phyloP scores from a whole-genome alignment of 768 basidiomycete genomes.

The Boletus reticulatus region DNA sequence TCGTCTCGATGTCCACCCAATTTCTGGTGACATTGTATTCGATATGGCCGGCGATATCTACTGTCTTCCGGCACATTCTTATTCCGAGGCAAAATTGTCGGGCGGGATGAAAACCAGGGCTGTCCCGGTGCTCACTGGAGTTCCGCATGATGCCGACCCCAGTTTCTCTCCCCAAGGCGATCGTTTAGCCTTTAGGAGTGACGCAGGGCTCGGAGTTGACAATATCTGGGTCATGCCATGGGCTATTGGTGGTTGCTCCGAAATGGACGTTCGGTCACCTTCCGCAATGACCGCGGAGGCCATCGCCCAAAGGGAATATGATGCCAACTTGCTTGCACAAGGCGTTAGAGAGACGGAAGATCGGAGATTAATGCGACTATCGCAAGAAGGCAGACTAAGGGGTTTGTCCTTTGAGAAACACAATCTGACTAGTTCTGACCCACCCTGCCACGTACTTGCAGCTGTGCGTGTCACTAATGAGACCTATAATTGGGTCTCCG shows the following conservation, averaged over 20 bases:
- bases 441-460: constrained; percentile 9
- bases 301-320: constrained; percentile 36
- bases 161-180: constrained; percentile 70
- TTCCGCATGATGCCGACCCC: constrained; percentile 71
- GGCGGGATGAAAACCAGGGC: constrained; percentile 38
- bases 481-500: constrained; percentile 69
- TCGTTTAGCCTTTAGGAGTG: constrained; percentile 65
- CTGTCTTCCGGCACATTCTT: constrained; percentile 53
- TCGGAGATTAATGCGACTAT: constrained; percentile 46
- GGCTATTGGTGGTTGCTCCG: constrained; percentile 52
- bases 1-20: constrained; percentile 69
- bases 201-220: constrained; percentile 69
- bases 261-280: constrained; percentile 50
- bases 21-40: constrained; percentile 67
- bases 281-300: constrained; percentile 35
- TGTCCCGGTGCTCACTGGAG: constrained; percentile 57
- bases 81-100: constrained; percentile 29
- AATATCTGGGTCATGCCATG: constrained; percentile 73
- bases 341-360: constrained; percentile 52
- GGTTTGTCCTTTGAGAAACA: constrained; percentile 16
- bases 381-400: constrained; percentile 58
- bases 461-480: constrained; percentile 64
- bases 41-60: constrained; percentile 76
- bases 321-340: constrained; percentile 45
- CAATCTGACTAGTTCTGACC: constrained; percentile 1